phyloP scores from a whole-genome alignment of 1,284 basidiomycete genomes.

The Puccinia hordei region DNA sequence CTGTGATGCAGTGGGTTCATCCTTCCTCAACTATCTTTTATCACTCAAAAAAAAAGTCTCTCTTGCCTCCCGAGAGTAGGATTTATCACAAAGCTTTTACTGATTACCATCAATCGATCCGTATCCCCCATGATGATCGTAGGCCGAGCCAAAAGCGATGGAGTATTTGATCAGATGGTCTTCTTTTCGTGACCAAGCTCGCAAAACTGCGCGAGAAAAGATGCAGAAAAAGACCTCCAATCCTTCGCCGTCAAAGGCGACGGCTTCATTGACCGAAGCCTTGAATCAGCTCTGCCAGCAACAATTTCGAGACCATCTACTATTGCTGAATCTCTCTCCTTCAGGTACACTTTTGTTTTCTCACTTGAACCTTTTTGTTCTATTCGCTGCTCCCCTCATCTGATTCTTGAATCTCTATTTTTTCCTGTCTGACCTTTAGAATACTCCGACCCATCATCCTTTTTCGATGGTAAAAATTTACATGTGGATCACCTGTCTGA shows the following conservation, averaged over 20 bases:
- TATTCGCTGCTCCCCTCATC: too few species aligned
- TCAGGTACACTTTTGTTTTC: conserved; percentile 9
- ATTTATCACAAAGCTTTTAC: too few species aligned
- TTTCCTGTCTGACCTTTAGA: neutral
- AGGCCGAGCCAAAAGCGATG: conserved; percentile 83
- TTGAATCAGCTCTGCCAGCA: conserved; percentile 56
- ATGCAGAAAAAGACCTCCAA: conserved; percentile 32
- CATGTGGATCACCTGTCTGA: neutral
- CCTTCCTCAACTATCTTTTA: conserved; percentile 34
- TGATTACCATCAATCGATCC: too few species aligned
- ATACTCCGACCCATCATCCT: neutral
- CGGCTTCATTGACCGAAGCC: conserved; percentile 52
- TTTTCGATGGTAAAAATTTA: neutral
- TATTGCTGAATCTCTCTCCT: neutral
- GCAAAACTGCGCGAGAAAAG: conserved; percentile 71
- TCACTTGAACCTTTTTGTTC: neutral
- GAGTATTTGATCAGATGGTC: conserved; percentile 85
- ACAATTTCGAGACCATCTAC: conserved; percentile 14
- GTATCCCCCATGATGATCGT: too few species aligned
- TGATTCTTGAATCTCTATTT: neutral
- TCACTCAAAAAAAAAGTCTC: too few species aligned
- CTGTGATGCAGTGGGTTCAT: conserved; percentile 55
- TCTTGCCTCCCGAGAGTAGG: too few species aligned
- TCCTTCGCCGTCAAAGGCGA: too few species aligned
- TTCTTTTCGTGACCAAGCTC: conserved; percentile 85